Evolutionary conservation across 169 alveolate genomes (phyloP), one percentile per base, ranked within the genome.

Genomic region (Babesia sp.): DNA sequence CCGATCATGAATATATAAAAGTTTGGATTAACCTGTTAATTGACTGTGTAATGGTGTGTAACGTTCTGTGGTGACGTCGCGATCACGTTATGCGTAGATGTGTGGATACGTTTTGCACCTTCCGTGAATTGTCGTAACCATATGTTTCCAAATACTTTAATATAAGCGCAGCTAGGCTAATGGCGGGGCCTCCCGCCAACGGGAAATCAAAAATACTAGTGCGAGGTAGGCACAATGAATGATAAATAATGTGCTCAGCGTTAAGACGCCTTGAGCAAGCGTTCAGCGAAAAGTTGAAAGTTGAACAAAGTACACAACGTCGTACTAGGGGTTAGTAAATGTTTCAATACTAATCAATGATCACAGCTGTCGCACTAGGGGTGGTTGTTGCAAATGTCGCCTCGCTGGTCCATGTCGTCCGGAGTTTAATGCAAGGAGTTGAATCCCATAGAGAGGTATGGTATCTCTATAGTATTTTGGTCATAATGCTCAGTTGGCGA

Each of bases 201-300:
- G 37, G 39, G 51, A n/a, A 18, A 16, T 5, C 61, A 31, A 3
- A 39, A n/a, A n/a, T 16, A 6, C 63, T 45, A 20, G 29, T 44
- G 1, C 60, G 61, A 14, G 74, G 74, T 64, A 41, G 44, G 74
- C 26, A 0, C 22, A 12, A 3, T 1, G 3, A 3, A 7, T 18
- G 24, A 37, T 34, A 18, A 3, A 29, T 8, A 45, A 64, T 6
- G 4, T 34, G 29, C 39, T 11, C 74, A 64, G 74, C 74, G 22
- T 26, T 64, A 56, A 64, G 36, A 46, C 74, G 61, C 39, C 39
- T 64, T 1, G 74, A 64, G 74, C 34, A 46, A 9, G 31, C 74
- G 33, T 18, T 64, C 0, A 9, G 61, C n/a, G 50, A 2, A 7
- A 5, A 22, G 9, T 48, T 33, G 28, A 28, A 64, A 2, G 29